Base-by-base conservation (phyloP, 1,139 yeast species). In the Magnusiomyces clavatus region DNA sequence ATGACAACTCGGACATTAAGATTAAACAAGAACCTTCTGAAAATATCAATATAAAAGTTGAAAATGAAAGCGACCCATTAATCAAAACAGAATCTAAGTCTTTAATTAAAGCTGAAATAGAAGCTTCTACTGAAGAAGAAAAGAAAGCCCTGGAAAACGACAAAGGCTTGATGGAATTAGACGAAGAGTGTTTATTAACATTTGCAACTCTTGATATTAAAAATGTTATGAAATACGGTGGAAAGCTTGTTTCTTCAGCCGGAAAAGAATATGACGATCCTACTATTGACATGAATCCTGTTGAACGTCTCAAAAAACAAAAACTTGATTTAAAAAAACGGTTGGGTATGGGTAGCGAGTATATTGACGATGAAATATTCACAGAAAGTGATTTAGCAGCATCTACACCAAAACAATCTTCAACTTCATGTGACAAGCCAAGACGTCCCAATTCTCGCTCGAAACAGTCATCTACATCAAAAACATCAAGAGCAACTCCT, bases 191-290 rank as follows among this genome's bases (percentile, higher is more conserved):
- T 39, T 70, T 83, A 41, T 76, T 85, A 1, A 69, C 77, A 2
- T 82, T 90, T 56, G 76, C 76, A 5, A 75, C 77, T 13, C 83
- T 94, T 77, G 80, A 80, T 60, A 69, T 90, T 43, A 70, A 70
- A 36, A 83, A 80, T 52, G 77, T 90, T 19, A 70, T 92, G 38
- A 78, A 79, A 55, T 75, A 84, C 47, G 95, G 92, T 5, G 78
- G 78, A 53, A 80, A 83, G 51, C 72, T 90, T 36, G 72, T 92
- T 40, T 95, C 89, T 2, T 82, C 85, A 37, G 83, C 86, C 6
- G 78, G 80, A 34, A 70, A 72, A 42, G 81, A 75, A 56, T 74
- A 71, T 52, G 75, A 71, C 55, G 64, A 66, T 51, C 63, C 70
- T 19, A 55, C 59, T 51, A 63, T 65, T 39, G 69, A 69, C 43